Evolutionary conservation across 768 basidiomycete genomes (phyloP).

Genomic region (Naematelia aurantialba): DNA sequence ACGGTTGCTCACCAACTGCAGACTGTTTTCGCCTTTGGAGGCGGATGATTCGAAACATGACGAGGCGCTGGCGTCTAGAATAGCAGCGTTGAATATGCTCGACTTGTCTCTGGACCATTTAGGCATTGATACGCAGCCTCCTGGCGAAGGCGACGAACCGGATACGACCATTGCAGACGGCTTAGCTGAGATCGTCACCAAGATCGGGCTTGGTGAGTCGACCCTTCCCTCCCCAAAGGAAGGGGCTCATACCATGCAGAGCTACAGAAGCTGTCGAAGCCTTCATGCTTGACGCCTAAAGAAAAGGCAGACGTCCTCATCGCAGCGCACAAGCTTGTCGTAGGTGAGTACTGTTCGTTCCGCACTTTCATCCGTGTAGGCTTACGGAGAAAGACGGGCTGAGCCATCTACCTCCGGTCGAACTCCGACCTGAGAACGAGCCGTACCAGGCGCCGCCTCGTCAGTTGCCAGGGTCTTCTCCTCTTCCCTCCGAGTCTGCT

Average conservation of each 20-base stretch:
- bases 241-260: constrained; percentile 50
- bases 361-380: constrained; percentile 5
- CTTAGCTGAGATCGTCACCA: constrained; percentile 63
- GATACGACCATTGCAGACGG: constrained; percentile 36
- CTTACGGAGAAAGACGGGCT: constrained; percentile 34
- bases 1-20: constrained; percentile 40
- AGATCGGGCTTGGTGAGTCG: constrained; percentile 71
- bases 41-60: constrained; percentile 82
- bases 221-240: neutral
- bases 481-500: neutral
- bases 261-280: constrained; percentile 57
- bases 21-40: constrained; percentile 71
- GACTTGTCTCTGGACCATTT: constrained; percentile 85
- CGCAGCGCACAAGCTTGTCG: constrained; percentile 75
- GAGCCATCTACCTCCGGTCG: constrained; percentile 62
- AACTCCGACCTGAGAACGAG: constrained; percentile 63
- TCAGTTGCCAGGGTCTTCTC: neutral
- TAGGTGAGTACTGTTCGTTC: constrained; percentile 58
- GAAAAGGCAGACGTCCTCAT: constrained; percentile 80
- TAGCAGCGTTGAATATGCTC: constrained; percentile 86
- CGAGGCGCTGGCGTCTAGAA: constrained; percentile 78
- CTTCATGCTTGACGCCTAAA: constrained; percentile 59
- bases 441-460: constrained; percentile 21
- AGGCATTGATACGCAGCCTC: constrained; percentile 68
- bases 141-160: constrained; percentile 42